Evolutionary conservation across 176 grass and related monocot genomes (phyloP), one percentile per base, ranked within the genome.

Genomic region (Rhynchospora breviuscula): DNA sequence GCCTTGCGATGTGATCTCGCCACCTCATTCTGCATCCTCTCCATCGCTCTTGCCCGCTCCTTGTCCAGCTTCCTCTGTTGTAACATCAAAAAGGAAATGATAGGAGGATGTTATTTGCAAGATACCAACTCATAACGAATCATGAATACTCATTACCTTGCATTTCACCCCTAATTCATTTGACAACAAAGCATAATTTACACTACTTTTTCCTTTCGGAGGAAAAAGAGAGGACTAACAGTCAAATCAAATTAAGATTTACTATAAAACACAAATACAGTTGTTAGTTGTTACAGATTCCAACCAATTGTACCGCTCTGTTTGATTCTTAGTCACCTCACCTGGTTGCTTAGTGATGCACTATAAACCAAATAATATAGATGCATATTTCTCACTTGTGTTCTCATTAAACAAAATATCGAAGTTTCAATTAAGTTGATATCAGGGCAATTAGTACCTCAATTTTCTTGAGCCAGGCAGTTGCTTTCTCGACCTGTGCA

Each of bases 11-110:
- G 92, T 58, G 95, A 90, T 78, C 83, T 91, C 3, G 95, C 95
- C 57, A 98, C 68, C 79, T 95, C 95, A 83, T 98, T 98, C 90
- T 98, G 95, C 48, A 91, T 91, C 92, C 90, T 93, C 88, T 98
- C 95, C 11, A 89, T 49, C 45, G 95, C 95, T 88, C 86, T 94
- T 62, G 95, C 95, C 9, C 90, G 84, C 89, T 98, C 89, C 83
- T 98, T 90, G 19, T 98, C 95, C 59, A 98, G 62, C 85, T 93
- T 98, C 52, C 95, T 90, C 95, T 98, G 76, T 59, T 54, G 43
- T 44, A 8, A 13, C 31, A 58, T 51, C 31, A n/a, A 14, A 47
- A 33, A 15, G 17, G 10, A 73, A 72, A 40, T 40, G 35, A 4
- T 40, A 40, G 35, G 35, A 40, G 35, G 35, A 40, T 40, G 35